Base-by-base conservation (phyloP, 2,329 filamentous ascomycete genomes). In the Didymosphaeria variabile region DNA sequence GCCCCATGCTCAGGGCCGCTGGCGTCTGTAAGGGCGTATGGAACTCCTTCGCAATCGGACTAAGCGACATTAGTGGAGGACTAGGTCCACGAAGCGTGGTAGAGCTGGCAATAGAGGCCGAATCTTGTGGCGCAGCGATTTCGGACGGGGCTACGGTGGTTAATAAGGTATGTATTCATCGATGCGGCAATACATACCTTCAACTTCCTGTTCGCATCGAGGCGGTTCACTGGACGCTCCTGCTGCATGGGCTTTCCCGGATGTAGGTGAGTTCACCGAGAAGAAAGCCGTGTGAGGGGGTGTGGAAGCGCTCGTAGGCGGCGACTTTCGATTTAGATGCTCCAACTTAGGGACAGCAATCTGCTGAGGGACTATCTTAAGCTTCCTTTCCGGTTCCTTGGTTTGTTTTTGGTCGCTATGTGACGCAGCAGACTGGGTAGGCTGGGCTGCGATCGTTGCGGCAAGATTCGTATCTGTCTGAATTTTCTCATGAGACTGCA, bases 341-440 rank as follows among this genome's bases (percentile, higher is more conserved):
- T 54, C 59, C 17, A 68, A 19, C 29, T 56, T 60, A 31, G 67
- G 67, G n/a, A 68, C 57, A 49, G 67, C 66, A 49, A 70, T 63
- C 46, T 60, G 57, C 34, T 53, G 53, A 9, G 58, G 55, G 40
- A 31, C 38, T 40, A 61, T 54, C 32, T 57, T 64, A 19, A 12
- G 8, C 40, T 60, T 58, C 21, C 63, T 64, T 23, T 40, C 21
- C 5, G 62, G 2, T 36, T 60, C 53, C 36, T 59, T 47, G 17
- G 10, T 13, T 12, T 40, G 36, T 7, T 31, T 7, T 9, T 34
- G 17, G 44, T 23, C 32, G 34, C 21, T 50, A 17, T 29, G 21
- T 31, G 8, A 32, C 26, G 56, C 7, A n/a, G 29, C 19, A 13
- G 13, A 21, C 13, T 15, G 13, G 23, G 29, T 40, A 29, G 40